phyloP scores from a whole-genome alignment of 345 rosid genomes.

The Cardamine occulta region DNA sequence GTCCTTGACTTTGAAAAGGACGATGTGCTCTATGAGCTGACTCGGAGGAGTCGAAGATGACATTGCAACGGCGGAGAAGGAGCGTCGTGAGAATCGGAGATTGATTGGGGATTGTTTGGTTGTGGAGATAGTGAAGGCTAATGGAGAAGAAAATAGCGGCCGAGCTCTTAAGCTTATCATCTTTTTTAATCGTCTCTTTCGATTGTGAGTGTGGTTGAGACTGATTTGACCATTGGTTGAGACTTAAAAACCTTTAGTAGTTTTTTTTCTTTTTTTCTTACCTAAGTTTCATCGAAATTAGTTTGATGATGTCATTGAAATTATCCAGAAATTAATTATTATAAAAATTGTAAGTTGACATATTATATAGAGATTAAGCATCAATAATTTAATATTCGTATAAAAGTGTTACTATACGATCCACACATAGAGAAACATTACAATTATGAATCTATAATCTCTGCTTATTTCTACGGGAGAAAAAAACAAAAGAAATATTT shows the following conservation, averaged over 20 bases:
- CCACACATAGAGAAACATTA: neutral
- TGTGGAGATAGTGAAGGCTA: constrained; percentile 30
- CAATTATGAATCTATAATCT: constrained; percentile 16
- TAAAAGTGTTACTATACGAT: constrained; percentile 3
- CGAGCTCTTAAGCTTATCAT: constrained; percentile 37
- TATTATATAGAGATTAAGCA: neutral
- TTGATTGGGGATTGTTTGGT: constrained; percentile 20
- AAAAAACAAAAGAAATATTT: neutral
- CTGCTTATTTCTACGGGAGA: constrained; percentile 12
- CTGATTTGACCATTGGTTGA: neutral
- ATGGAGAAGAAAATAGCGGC: constrained; percentile 29
- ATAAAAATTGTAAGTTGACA: too few species aligned
- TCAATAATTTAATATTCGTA: neutral
- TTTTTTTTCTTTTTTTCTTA: neutral
- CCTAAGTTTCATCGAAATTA: constrained; percentile 5
- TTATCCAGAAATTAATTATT: neutral
- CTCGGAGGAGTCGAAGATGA: constrained; percentile 45
- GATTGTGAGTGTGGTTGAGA: neutral
- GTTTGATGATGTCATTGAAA: neutral
- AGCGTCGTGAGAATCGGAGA: constrained; percentile 37
- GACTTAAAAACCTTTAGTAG: neutral
- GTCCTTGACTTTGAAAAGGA: constrained; percentile 82
- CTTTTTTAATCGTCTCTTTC: neutral
- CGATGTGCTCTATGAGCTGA: constrained; percentile 77
- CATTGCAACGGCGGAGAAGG: constrained; percentile 38